phyloP scores from a whole-genome alignment of 352 stramenopile genomes.

The Pythium folliculosum region DNA sequence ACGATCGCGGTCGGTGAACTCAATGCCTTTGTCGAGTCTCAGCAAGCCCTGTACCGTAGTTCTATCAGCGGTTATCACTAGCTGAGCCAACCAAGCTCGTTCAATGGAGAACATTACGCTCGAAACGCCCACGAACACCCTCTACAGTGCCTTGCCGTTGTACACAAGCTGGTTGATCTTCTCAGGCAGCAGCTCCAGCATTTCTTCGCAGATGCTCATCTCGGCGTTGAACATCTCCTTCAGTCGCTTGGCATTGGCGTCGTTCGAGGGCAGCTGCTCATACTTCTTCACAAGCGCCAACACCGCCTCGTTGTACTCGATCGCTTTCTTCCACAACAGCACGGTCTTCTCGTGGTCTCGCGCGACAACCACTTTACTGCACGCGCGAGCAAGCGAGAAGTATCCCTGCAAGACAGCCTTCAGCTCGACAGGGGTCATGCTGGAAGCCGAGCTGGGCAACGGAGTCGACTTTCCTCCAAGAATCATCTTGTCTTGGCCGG shows the following conservation, averaged over 20 bases:
- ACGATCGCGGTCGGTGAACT: too few relatives aligned
- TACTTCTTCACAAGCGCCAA: slow-evolving; percentile 45
- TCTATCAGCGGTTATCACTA: too few relatives aligned
- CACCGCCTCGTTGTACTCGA: slow-evolving; percentile 54
- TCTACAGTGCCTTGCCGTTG: slow-evolving; percentile 53
- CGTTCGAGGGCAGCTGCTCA: slow-evolving; percentile 25
- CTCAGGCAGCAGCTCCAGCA: slow-evolving; percentile 63
- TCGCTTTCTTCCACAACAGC: slow-evolving; percentile 55
- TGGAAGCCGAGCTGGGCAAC: slow-evolving; percentile 21
- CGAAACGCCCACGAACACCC: neutral
- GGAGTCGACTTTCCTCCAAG: slow-evolving; percentile 35
- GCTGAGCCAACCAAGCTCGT: neutral
- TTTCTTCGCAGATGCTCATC: slow-evolving; percentile 61
- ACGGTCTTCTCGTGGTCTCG: slow-evolving; percentile 54
- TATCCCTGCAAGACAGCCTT: slow-evolving; percentile 52
- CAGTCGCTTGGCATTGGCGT: slow-evolving; percentile 29
- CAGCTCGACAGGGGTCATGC: slow-evolving; percentile 42
- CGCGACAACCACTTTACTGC: slow-evolving; percentile 52
- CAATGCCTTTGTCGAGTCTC: too few relatives aligned
- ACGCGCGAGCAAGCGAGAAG: slow-evolving; percentile 64
- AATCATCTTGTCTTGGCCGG: slow-evolving; percentile 31
- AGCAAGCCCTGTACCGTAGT: too few relatives aligned
- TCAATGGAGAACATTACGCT: neutral
- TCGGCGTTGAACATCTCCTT: slow-evolving; percentile 49
- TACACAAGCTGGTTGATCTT: slow-evolving; percentile 84